phyloP scores from a whole-genome alignment of 2,329 filamentous ascomycete genomes.

The Cladophialophora yegresii region DNA sequence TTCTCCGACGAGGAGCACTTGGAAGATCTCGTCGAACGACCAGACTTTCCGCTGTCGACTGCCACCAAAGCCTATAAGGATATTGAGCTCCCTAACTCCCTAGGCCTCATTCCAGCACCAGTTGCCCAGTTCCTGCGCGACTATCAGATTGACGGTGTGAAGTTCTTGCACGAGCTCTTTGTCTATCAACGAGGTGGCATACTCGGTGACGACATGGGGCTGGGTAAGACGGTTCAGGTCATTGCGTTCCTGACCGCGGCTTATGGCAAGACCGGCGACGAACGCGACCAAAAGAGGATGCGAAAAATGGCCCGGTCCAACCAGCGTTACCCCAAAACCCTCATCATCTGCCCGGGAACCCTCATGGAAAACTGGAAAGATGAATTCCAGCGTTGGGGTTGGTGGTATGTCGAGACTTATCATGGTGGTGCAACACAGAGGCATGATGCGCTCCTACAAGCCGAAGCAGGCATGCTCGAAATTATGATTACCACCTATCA shows the following conservation, averaged over 20 bases:
- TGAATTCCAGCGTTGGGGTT: slow-evolving; percentile 87
- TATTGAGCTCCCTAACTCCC: slow-evolving; percentile 71
- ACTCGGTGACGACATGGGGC: slow-evolving; percentile 93
- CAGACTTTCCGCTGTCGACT: slow-evolving; percentile 63
- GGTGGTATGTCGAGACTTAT: slow-evolving; percentile 85
- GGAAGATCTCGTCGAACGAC: slow-evolving; percentile 67
- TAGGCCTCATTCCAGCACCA: slow-evolving; percentile 79
- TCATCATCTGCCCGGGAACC: slow-evolving; percentile 86
- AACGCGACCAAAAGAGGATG: slow-evolving; percentile 82
- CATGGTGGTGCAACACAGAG: slow-evolving; percentile 67
- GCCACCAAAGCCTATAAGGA: slow-evolving; percentile 72
- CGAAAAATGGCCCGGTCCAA: slow-evolving; percentile 71
- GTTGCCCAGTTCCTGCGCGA: slow-evolving; percentile 90
- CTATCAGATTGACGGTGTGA: slow-evolving; percentile 84
- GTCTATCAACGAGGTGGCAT: slow-evolving; percentile 89
- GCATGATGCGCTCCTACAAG: slow-evolving; percentile 70
- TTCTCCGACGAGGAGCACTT: slow-evolving; percentile 71
- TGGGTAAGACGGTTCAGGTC: slow-evolving; percentile 96
- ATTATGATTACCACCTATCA: slow-evolving; percentile 93
- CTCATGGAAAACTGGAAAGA: slow-evolving; percentile 89
- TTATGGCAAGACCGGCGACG: slow-evolving; percentile 91
- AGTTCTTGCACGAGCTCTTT: slow-evolving; percentile 84
- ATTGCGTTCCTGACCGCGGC: slow-evolving; percentile 87
- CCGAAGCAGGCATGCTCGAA: slow-evolving; percentile 74
- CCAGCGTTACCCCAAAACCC: slow-evolving; percentile 76